Conservation (phyloP, 192 early-diverging fungal species). For the Umbelopsis isabellina region DNA sequence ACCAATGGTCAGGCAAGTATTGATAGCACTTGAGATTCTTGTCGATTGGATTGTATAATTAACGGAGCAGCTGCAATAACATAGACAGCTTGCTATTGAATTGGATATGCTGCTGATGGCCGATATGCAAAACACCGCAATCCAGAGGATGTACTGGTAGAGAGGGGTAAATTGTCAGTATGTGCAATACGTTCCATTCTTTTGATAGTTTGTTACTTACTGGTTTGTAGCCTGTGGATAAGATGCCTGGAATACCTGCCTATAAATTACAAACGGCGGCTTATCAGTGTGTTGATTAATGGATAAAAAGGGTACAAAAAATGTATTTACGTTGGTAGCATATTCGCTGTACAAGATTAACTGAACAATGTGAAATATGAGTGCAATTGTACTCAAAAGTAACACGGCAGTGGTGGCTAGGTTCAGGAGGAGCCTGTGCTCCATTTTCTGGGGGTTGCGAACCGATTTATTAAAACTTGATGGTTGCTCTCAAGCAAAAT, state of each 20-base stretch:
- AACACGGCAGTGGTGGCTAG: neutral
- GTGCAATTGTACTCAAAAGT: neutral
- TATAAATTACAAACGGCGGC: neutral
- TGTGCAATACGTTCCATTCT: too few relatives aligned
- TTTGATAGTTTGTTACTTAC: neutral
- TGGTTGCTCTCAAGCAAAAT: neutral
- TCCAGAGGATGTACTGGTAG: neutral
- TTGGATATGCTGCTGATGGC: neutral
- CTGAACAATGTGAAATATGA: slow-evolving; percentile 5
- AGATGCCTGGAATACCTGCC: neutral
- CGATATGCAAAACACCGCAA: neutral
- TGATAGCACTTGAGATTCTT: neutral
- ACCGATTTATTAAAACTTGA: neutral
- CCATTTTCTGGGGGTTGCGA: neutral
- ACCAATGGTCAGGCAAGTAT: neutral
- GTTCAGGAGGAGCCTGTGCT: slow-evolving; percentile 2
- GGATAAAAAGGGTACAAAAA: too few relatives aligned
- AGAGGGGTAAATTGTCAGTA: neutral
- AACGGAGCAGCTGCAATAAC: neutral
- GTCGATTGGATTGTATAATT: slow-evolving; percentile 1
- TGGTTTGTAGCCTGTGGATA: neutral
- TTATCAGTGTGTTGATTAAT: too few relatives aligned
- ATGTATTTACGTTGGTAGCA: neutral
- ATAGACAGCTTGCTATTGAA: neutral
- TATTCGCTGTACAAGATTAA: neutral